phyloP scores from a whole-genome alignment of 1,139 yeast species.

The Suhomyces taliae region DNA sequence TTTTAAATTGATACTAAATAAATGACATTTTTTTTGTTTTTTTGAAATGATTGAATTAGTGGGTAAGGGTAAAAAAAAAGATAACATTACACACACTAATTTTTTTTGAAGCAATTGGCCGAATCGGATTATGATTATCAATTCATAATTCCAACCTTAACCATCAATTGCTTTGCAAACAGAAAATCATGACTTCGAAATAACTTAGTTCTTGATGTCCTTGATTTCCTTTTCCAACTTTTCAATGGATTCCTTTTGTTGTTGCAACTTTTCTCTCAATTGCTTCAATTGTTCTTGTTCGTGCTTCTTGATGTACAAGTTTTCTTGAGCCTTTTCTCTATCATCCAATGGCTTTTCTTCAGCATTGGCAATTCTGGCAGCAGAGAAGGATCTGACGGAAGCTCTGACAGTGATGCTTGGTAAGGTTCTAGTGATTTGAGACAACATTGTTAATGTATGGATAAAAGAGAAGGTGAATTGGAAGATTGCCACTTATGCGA shows the following conservation, averaged over 20 bases:
- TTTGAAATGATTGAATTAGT: too few species aligned
- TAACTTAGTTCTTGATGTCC: slow-evolving; percentile 32
- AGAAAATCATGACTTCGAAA: too few species aligned
- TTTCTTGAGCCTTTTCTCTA: slow-evolving; percentile 48
- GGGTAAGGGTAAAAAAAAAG: too few species aligned
- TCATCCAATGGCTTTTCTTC: slow-evolving; percentile 42
- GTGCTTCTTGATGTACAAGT: slow-evolving; percentile 45
- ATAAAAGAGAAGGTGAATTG: background rate
- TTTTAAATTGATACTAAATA: too few species aligned
- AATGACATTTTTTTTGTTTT: too few species aligned
- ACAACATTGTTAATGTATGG: slow-evolving; percentile 26
- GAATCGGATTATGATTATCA: too few species aligned
- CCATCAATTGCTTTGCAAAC: too few species aligned
- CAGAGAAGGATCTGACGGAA: slow-evolving; percentile 41
- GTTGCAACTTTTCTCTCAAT: slow-evolving; percentile 45
- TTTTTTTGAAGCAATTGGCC: too few species aligned
- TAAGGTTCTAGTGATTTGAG: slow-evolving; percentile 35
- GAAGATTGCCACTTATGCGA: slow-evolving; percentile 5
- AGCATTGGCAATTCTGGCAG: slow-evolving; percentile 31
- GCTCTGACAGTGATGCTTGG: slow-evolving; percentile 33
- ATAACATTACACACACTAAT: too few species aligned
- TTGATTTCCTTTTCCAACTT: slow-evolving; percentile 45
- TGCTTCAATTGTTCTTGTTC: slow-evolving; percentile 51
- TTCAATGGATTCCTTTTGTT: slow-evolving; percentile 46
- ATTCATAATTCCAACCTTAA: too few species aligned